Conservation (phyloP, 108 stramenopile genomes). For the Cyclotella kingstonii region DNA sequence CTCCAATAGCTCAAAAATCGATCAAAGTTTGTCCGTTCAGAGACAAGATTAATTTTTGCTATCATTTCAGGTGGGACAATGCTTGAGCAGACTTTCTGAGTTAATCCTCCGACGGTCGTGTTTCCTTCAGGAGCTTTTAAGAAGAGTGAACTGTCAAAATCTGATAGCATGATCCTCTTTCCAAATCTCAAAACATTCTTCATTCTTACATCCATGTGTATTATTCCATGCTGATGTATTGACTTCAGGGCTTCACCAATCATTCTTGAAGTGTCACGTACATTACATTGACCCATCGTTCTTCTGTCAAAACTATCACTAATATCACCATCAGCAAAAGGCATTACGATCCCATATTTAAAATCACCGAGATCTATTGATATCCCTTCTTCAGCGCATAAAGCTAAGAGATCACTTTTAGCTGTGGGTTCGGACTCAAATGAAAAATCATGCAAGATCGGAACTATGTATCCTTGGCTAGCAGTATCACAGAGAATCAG, state of each 20-base stretch:
- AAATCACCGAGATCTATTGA: conserved; percentile 42
- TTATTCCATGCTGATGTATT: conserved; percentile 59
- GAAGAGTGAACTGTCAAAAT: conserved; percentile 50
- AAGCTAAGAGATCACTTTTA: too few species aligned
- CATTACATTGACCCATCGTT: conserved; percentile 8
- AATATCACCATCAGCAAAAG: conserved; percentile 54
- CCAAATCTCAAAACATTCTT: conserved; percentile 29
- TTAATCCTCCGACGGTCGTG: conserved; percentile 39
- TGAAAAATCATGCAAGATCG: conserved; percentile 37
- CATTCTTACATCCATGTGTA: conserved; percentile 18
- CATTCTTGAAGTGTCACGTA: conserved; percentile 33
- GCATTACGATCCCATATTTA: conserved; percentile 67
- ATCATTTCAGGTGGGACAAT: conserved; percentile 45
- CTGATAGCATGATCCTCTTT: conserved; percentile 18
- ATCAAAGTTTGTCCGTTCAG: conserved; percentile 8
- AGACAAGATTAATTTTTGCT: conserved; percentile 14
- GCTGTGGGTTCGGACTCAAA: too few species aligned
- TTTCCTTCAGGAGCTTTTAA: conserved; percentile 45
- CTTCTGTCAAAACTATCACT: conserved; percentile 40
- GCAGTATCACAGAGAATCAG: conserved; percentile 30
- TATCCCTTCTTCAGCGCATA: too few species aligned
- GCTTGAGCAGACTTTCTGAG: conserved; percentile 53
- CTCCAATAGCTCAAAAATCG: conserved; percentile 25
- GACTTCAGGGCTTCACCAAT: conserved; percentile 49
- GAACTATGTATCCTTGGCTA: conserved; percentile 17